Conservation (phyloP, 129 eudicot species). For the Tagetes patula region DNA sequence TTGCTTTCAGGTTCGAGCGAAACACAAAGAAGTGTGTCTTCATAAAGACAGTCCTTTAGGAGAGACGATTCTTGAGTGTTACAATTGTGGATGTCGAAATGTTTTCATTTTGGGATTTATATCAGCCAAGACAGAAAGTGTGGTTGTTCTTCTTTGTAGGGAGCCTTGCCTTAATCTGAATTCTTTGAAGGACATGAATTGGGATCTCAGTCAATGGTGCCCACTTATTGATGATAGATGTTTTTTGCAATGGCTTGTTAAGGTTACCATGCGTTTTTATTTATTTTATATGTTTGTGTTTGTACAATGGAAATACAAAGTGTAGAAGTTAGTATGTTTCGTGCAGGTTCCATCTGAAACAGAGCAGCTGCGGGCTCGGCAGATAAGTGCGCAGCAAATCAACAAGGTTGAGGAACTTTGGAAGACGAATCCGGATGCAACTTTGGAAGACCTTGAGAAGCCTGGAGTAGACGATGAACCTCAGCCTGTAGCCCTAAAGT, state of each 20-base stretch:
- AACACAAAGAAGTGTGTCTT: slow-evolving; percentile 96
- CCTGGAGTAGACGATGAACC: slow-evolving; percentile 99
- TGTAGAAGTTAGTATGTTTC: slow-evolving; percentile 2
- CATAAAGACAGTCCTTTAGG: slow-evolving; percentile 73
- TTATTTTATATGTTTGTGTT: not conserved
- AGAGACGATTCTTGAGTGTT: slow-evolving; percentile 54
- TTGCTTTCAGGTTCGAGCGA: slow-evolving; percentile 56
- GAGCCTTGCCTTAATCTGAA: slow-evolving; percentile 93
- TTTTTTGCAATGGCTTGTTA: slow-evolving; percentile 95
- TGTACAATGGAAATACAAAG: not conserved
- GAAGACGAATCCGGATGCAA: slow-evolving; percentile 99
- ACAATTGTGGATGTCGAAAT: slow-evolving; percentile 94
- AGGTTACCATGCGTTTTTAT: slow-evolving; percentile 41
- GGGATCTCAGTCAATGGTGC: slow-evolving; percentile 99
- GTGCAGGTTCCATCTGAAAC: slow-evolving; percentile 94
- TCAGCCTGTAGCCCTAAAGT: slow-evolving; percentile 79
- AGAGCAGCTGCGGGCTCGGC: slow-evolving; percentile 89
- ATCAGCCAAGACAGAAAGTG: slow-evolving; percentile 96
- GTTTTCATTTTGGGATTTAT: slow-evolving; percentile 91
- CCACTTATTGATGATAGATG: slow-evolving; percentile 99
- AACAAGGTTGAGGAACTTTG: slow-evolving; percentile 97
- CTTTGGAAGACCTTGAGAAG: slow-evolving; percentile 98
- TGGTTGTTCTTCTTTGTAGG: slow-evolving; percentile 93
- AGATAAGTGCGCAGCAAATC: slow-evolving; percentile 82
- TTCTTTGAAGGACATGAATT: slow-evolving; percentile 96